Conservation (phyloP, 345 rosid genomes). For the Pistacia atlantica region DNA sequence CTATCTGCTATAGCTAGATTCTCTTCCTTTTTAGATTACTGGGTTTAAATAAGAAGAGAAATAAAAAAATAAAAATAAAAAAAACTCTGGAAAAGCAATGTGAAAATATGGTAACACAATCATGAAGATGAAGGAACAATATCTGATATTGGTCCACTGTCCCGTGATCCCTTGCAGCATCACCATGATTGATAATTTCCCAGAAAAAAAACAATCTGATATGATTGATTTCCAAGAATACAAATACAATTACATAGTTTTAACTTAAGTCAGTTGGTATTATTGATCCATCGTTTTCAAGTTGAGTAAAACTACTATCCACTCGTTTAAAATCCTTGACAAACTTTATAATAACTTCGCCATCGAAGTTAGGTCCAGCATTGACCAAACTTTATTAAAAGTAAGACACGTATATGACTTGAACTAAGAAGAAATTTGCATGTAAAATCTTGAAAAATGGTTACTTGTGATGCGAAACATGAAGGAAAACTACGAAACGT, state of each 20-base stretch:
- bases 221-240: neutral
- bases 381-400: neutral
- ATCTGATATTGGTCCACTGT: neutral
- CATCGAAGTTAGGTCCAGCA: neutral
- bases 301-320: neutral
- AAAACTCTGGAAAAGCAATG: neutral
- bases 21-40: neutral
- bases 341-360: too few species aligned
- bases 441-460: neutral
- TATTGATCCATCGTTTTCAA: neutral
- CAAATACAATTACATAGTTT: neutral
- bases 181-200: neutral
- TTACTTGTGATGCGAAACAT: neutral
- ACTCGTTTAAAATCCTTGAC: too few species aligned
- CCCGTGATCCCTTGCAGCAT: neutral
- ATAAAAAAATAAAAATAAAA: too few species aligned
- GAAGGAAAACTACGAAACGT: too few species aligned
- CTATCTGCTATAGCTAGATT: slow-evolving; percentile 6
- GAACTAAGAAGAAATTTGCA: neutral
- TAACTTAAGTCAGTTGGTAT: neutral
- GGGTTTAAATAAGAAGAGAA: neutral
- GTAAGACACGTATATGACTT: neutral
- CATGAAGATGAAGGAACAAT: neutral
- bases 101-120: neutral
- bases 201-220: neutral